Evolutionary conservation across 2,329 filamentous ascomycete species (phyloP), one percentile per base, ranked within the genome.

Genomic region (Colletotrichum lini): DNA sequence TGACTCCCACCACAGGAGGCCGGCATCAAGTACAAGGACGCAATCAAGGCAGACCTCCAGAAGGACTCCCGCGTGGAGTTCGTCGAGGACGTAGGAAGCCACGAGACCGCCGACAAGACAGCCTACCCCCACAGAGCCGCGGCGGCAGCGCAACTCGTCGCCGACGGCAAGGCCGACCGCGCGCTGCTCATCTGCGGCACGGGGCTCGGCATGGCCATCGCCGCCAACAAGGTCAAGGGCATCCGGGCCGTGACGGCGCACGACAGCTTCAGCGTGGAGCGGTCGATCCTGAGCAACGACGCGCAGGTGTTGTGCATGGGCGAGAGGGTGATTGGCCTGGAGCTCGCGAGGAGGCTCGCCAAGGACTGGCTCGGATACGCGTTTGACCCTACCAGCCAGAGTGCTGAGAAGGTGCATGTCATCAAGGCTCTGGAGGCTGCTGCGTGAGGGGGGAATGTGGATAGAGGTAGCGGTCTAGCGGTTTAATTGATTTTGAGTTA

Each of bases 201-300:
- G 0, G 94, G 94, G 0, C 88, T 97, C 9, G 94, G 94, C 23
- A 94, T 97, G 9, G 94, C 94, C 76, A 97, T 97, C 79, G 85
- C 90, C n/a, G 94, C 94, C 75, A 97, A 97, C 87, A 97, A 97
- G 82, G 90, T 97, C 74, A 92, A 91, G 67, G 94, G 94, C 7
- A 90, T 97, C 72, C 87, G 94, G 30, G 94, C 94, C n/a, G 94
- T 97, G 21, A 97, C 94, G 6, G 94, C 94, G 1, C 94, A 97
- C 80, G 94, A 97, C 79, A 92, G 91, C 75, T 97, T 95, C 85
- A 92, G 89, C 67, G 93, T 97, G 7, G 94, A 97, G 86, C 85
- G 94, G 60, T 91, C 92, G 23, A 89, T 97, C 13, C 83, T 96
- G 77, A 94, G 92, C 83, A 97, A 97, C 81, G 92, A 97, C 79